Evolutionary conservation across 768 basidiomycete genomes (phyloP), one percentile per base, ranked within the genome.

Genomic region (Cystofilobasidium ferigula): DNA sequence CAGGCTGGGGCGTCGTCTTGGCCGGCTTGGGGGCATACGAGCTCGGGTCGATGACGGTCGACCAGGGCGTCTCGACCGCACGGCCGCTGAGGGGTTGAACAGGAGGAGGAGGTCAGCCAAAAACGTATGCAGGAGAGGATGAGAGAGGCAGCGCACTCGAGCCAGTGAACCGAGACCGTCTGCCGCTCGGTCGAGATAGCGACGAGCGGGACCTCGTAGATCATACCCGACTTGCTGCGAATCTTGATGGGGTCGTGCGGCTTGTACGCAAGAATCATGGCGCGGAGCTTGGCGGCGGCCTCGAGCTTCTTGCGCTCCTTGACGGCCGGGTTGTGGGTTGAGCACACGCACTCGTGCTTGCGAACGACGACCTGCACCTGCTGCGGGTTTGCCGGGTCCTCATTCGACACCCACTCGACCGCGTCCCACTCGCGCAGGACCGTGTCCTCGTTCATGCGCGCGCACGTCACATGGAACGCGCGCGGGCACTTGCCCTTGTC

Each of bases 391-490:
- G 18, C 32, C 28, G 54, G 34, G 32, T 62, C 53, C 22, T 67
- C 42, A 28, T 57, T 8, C 18, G 56, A 30, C 28, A 48, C 20
- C 24, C 45, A 48, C 8, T 24, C 38, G 9, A 40, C 9, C 9
- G 8, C 8, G 38, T 40, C 38, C 16, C 38, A 45, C 59, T 61
- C 10, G 26, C 48, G n/a, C 5, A 67, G 59, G 7, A 60, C 24
- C 13, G 57, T 54, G 35, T 66, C 74, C 71, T n/a, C 71, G 69
- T 84, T 83, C 24, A 83, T 80, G 47, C 80, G 78, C 0, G 95
- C 94, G 74, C 95, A 99, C 3, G 85, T 86, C 34, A 95, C 86
- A 72, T 98, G 94, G 77, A 90, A 95, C 0, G 93, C 88, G 73
- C 87, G 57, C 28, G 57, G 54, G 57, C 62, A 34, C 9, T 72